Evolutionary conservation across 768 basidiomycete genomes (phyloP).

Genomic region (Suillus spraguei): DNA sequence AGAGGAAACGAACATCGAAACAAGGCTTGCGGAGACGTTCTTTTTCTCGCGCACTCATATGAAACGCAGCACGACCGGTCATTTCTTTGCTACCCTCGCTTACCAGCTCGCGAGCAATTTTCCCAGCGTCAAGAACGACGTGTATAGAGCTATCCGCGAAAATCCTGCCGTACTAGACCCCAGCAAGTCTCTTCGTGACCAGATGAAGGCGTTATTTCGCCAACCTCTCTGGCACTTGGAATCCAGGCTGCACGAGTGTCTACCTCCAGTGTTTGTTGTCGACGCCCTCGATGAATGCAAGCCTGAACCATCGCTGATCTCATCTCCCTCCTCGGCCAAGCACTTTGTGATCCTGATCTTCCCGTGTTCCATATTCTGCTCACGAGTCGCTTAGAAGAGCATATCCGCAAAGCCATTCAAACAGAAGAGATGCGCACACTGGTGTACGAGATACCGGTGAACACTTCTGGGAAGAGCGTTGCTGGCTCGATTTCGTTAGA

Average conservation of each 20-base stretch:
- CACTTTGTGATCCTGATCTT: not conserved
- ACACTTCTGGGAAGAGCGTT: not conserved
- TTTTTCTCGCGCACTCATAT: constrained; percentile 4
- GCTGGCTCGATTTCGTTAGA: not conserved
- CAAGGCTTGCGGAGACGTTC: constrained; percentile 1
- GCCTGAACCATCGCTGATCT: not conserved
- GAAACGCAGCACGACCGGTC: not conserved
- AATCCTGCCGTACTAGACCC: not conserved
- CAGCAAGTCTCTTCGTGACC: not conserved
- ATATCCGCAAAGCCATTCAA: not conserved
- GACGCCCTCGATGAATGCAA: constrained; percentile 3
- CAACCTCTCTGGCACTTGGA: not conserved
- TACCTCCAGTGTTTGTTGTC: not conserved
- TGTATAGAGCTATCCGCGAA: not conserved
- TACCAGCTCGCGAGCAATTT: not conserved
- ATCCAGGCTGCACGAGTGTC: not conserved
- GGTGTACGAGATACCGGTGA: not conserved
- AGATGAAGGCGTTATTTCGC: not conserved
- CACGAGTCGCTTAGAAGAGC: not conserved
- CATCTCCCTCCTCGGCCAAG: not conserved
- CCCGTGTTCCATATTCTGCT: not conserved
- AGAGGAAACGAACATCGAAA: no score
- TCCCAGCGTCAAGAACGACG: not conserved
- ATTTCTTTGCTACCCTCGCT: not conserved
- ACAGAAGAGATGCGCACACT: not conserved